These are phyloP conservation scores for Pseudogymnoascus sp. DNA, from an alignment of 2,329 filamentous ascomycete genomes.

Conservation along the genomic window DNA sequence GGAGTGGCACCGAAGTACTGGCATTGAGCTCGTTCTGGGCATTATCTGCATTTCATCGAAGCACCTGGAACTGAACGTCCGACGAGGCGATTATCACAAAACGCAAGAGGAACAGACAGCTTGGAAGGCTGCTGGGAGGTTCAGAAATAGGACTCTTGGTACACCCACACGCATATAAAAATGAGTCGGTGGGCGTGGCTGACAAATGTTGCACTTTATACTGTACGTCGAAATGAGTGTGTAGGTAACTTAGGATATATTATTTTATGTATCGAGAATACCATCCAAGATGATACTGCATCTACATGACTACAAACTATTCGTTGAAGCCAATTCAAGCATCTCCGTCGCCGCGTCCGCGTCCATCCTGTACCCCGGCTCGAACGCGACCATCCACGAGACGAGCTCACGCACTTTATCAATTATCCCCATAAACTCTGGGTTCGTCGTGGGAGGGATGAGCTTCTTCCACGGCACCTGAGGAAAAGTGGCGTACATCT, in stretches of 20 bases:
- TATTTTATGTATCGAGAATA: slow-evolving; percentile 1
- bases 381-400: background rate
- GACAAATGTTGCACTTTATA: too few species aligned
- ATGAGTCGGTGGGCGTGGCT: too few species aligned
- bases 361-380: background rate
- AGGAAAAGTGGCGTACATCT: slow-evolving; percentile 71
- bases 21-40: slow-evolving; percentile 32
- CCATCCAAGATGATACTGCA: background rate
- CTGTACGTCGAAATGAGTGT: background rate
- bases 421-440: background rate
- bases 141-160: too few species aligned
- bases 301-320: background rate
- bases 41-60: too few species aligned
- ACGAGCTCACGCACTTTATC: slow-evolving; percentile 19
- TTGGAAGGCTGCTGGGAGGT: too few species aligned
- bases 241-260: background rate
- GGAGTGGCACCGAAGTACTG: slow-evolving; percentile 55
- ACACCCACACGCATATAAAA: too few species aligned
- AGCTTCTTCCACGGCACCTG: background rate
- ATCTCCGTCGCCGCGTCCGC: background rate
- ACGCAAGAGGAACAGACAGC: too few species aligned
- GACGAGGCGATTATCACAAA: too few species aligned
- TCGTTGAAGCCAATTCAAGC: background rate
- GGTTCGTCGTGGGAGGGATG: background rate
- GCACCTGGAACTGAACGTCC: too few species aligned